Base-by-base conservation (phyloP, 1,284 basidiomycete species). In the Caloboletus inedulis region DNA sequence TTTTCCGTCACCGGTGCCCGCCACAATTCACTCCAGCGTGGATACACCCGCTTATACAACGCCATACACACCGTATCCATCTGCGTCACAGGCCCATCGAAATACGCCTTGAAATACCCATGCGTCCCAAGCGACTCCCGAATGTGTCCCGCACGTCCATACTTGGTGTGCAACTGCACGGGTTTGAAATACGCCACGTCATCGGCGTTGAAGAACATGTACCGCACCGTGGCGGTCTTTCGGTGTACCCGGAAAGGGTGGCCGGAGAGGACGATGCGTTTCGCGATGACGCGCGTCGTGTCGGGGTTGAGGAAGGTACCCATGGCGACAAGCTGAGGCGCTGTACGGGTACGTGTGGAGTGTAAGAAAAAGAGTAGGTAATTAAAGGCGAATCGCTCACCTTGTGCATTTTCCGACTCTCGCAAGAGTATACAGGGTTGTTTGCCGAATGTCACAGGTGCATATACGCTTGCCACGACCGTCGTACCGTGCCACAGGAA, bases 191-290 rank as follows among this genome's bases (percentile, higher is more conserved):
- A 99, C 43, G 84, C 79, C 52, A 98, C 84, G 69, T 99, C 96
- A 49, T 94, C 93, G 16, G 86, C 60, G 70, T 96, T 90, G 80
- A 99, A 98, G 76, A 99, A 98, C 93, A 99, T 94, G 77, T 98
- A 99, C 43, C 96, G 87, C 62, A 99, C 88, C 6, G 96, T 99
- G 0, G 94, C 95, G 1, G 92, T 96, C 77, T 94, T 96, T 69
- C 95, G 95, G 78, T 99, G 96, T 5, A 98, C 87, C 69, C 96
- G 97, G 85, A 93, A 94, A 0, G 96, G 96, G 70, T 98, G 94
- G 0, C 96, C 96, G 1, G 94, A 94, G 27, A 99, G 79, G 54
- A 98, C 79, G 68, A 97, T 85, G 19, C 95, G 85, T 72, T 99
- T 99, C 44, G 93, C 87, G 56, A 96, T 82, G 69, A 98, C 82